Evolutionary conservation across 2,329 filamentous ascomycete genomes (phyloP), one percentile per base, ranked within the genome.

Genomic region (Seiridium unicorne): DNA sequence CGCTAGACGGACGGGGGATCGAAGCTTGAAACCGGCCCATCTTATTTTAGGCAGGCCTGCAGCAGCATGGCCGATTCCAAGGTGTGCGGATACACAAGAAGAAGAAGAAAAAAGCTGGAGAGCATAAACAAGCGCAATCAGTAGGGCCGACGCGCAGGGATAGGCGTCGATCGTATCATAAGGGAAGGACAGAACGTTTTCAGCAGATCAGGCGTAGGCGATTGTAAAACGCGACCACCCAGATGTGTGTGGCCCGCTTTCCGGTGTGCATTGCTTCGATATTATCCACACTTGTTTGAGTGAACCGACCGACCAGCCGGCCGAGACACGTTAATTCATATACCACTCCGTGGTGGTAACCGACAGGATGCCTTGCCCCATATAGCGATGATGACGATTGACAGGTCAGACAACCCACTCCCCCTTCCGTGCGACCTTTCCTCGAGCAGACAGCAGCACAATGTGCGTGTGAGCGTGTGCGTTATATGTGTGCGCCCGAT

Each of bases 401-500:
- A 26, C 18, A 26, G 18, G 18, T 26, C 18, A 26, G 49, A 51
- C 49, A 51, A 31, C 11, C 10, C 9, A 9, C 7, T 9, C 31
- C 7, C 13, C 13, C 38, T 42, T 31, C 49, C 49, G 49, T 51
- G 49, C 49, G 26, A 49, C 8, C 26, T 31, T 26, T 26, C 2
- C 46, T 49, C 46, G 46, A 49, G 46, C 18, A 26, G 18, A 26
- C 18, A 26, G 18, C 46, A 49, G 26, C 18, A 49, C 10, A 26
- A 26, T 26, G 18, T 26, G 18, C 18, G 18, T 26, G 18, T 40
- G 51, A n/a, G 35, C 36, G 36, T 55, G 9, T 46, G 11, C 42
- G 10, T 31, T 53, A n/a, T 13, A 64, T 69, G 66, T 66, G 59
- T 59, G 58, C 64, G 69, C 65, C 68, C 68, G 68, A 68, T 68